phyloP scores from a whole-genome alignment of 2,329 filamentous ascomycete genomes.

The Graphilbum ipis-grandicollis region DNA sequence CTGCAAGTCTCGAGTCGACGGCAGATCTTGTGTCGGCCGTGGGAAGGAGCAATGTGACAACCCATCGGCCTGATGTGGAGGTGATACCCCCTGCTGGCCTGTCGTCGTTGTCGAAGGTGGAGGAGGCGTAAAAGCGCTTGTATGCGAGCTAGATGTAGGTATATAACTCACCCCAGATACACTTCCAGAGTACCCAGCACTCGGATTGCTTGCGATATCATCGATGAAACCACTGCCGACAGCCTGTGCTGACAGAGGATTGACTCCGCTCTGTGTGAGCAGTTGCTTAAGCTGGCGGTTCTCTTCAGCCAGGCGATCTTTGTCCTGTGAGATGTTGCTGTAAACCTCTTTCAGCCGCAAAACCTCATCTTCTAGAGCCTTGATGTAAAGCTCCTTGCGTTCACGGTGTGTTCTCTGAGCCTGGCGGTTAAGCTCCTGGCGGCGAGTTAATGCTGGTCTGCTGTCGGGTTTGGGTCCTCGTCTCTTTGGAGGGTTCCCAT shows the following conservation, averaged over 20 bases:
- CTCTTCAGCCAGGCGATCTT: conserved; percentile 59
- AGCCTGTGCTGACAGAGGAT: background rate
- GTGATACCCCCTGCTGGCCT: conserved; percentile 9
- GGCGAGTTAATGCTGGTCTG: conserved; percentile 79
- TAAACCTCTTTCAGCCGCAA: conserved; percentile 77
- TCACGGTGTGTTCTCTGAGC: conserved; percentile 91
- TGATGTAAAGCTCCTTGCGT: conserved; percentile 91
- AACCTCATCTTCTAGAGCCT: conserved; percentile 81
- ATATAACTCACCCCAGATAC: conserved; percentile 46
- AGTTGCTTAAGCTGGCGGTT: conserved; percentile 54
- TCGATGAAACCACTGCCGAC: conserved; percentile 15
- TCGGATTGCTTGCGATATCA: conserved; percentile 27
- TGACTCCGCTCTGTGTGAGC: conserved; percentile 35
- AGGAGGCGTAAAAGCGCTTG: conserved; percentile 27
- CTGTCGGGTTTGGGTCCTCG: conserved; percentile 92
- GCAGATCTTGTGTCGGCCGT: conserved; percentile 2
- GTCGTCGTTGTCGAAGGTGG: conserved; percentile 15
- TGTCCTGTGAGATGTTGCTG: conserved; percentile 55
- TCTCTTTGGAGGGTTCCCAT: conserved; percentile 74
- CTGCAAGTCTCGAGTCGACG: conserved; percentile 14
- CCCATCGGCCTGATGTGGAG: conserved; percentile 1
- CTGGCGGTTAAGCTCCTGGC: conserved; percentile 88
- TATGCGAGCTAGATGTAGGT: conserved; percentile 21
- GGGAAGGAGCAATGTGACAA: background rate
- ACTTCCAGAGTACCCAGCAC: conserved; percentile 35